Conservation (phyloP, 352 stramenopile species). For the Phytophthora ohioensis region DNA sequence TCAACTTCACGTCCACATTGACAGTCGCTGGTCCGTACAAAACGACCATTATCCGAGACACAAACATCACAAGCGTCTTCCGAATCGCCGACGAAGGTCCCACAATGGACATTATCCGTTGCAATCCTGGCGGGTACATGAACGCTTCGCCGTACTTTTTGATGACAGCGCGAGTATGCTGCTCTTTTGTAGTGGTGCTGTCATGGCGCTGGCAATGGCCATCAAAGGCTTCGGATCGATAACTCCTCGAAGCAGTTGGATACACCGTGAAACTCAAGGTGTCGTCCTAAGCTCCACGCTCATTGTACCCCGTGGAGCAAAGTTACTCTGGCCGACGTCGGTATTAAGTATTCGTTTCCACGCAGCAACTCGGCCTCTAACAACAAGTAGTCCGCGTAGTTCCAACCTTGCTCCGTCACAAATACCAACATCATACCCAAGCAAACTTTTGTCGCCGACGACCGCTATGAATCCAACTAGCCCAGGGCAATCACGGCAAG, state of each 20-base stretch:
- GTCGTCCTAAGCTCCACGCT: conserved; percentile 22
- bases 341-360: conserved; percentile 28
- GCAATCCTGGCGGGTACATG: conserved; percentile 16
- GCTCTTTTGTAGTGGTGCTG: conserved; percentile 17
- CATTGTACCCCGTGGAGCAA: conserved; percentile 15
- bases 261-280: conserved; percentile 7
- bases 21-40: conserved; percentile 47
- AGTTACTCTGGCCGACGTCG: conserved; percentile 17
- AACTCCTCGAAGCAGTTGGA: conserved; percentile 11
- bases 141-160: conserved; percentile 32
- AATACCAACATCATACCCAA: background rate
- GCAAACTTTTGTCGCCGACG: conserved; percentile 1
- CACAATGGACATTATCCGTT: conserved; percentile 27
- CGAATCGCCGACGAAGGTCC: conserved; percentile 11
- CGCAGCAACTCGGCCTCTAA: background rate
- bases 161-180: conserved; percentile 28
- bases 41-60: conserved; percentile 14
- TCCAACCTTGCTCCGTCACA: conserved; percentile 3
- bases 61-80: conserved; percentile 27
- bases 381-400: background rate
- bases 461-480: conserved; percentile 1
- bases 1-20: conserved; percentile 45
- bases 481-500: background rate
- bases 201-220: conserved; percentile 1
- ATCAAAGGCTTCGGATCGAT: conserved; percentile 22